Conservation (phyloP, 805 yeast genomes). For the Schwanniomyces polymorphus region DNA sequence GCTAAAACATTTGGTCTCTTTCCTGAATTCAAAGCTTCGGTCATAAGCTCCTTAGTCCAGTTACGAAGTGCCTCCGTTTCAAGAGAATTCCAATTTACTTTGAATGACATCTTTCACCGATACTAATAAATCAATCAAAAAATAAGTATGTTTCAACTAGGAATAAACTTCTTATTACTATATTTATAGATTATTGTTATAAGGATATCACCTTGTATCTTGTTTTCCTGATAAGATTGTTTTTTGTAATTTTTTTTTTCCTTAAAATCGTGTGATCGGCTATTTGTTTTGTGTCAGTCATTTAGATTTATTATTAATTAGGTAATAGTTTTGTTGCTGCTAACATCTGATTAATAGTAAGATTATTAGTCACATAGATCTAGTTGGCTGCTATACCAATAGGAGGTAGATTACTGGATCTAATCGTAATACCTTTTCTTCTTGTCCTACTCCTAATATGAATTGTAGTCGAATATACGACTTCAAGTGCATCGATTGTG, state of each 20-base stretch:
- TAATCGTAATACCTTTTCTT: background rate
- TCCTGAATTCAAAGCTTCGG: slow-evolving; percentile 73
- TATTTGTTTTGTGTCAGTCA: background rate
- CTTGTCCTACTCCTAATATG: background rate
- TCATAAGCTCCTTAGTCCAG: slow-evolving; percentile 65
- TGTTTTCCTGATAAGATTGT: background rate
- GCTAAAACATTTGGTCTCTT: slow-evolving; percentile 70
- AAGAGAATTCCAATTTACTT: slow-evolving; percentile 74
- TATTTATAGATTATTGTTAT: no score
- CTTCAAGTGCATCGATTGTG: slow-evolving; percentile 61
- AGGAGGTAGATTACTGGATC: background rate
- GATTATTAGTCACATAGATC: background rate
- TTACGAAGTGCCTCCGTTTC: slow-evolving; percentile 62
- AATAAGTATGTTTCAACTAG: background rate
- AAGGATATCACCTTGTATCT: no score
- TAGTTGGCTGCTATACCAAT: background rate
- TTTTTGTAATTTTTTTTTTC: background rate
- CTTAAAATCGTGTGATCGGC: background rate
- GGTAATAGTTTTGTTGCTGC: background rate
- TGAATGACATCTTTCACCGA: slow-evolving; percentile 60
- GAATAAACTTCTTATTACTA: no score
- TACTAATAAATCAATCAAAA: background rate
- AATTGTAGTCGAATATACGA: slow-evolving; percentile 48
- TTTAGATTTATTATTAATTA: background rate
- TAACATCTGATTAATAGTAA: background rate